These are phyloP conservation scores for Musa itinerans DNA, from an alignment of 176 grass and related monocot species.

Conservation along the genomic window DNA sequence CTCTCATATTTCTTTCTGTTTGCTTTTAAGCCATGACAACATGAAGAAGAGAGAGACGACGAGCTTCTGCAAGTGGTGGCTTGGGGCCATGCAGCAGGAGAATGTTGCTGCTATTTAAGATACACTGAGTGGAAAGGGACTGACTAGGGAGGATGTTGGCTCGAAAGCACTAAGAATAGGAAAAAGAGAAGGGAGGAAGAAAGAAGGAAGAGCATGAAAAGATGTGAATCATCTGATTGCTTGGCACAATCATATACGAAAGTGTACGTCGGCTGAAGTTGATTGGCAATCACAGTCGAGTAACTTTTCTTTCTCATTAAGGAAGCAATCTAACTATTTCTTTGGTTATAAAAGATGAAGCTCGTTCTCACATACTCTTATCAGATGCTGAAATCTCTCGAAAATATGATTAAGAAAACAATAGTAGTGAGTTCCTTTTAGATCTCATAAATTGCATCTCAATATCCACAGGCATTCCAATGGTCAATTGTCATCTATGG, in stretches of 20 bases:
- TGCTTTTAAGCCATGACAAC: neutral
- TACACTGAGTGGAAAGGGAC: conserved; percentile 5
- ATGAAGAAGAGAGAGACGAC: neutral
- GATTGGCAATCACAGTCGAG: neutral
- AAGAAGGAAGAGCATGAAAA: neutral
- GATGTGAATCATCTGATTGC: conserved; percentile 7
- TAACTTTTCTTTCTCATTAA: neutral
- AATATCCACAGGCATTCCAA: too few species aligned
- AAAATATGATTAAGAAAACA: too few species aligned
- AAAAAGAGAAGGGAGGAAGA: neutral
- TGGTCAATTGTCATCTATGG: too few species aligned
- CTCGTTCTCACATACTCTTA: too few species aligned
- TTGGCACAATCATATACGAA: neutral
- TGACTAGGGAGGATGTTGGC: conserved; percentile 11
- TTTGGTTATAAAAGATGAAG: too few species aligned
- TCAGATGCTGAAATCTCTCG: too few species aligned
- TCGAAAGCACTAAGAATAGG: neutral
- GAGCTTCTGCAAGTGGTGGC: neutral
- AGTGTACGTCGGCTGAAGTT: neutral
- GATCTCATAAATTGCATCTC: too few species aligned
- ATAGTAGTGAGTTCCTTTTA: too few species aligned
- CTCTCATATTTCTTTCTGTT: neutral
- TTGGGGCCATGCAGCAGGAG: neutral
- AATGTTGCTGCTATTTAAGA: neutral
- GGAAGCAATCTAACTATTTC: too few species aligned